Evolutionary conservation across 345 rosid species (phyloP).

Genomic region (Lepidium aucheri): DNA sequence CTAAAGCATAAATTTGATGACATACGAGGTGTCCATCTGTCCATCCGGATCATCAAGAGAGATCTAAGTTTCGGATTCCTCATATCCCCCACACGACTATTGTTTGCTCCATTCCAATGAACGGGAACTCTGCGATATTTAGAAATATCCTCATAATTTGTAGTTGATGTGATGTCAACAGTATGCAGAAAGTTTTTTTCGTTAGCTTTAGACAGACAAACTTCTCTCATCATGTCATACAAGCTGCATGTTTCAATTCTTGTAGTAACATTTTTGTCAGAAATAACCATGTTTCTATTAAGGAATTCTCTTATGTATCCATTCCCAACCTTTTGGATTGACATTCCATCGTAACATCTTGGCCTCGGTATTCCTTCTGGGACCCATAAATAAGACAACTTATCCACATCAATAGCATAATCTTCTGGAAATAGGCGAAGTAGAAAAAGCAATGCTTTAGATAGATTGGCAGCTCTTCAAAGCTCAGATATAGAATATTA

Average conservation of each 20-base stretch:
- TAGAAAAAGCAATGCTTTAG: neutral
- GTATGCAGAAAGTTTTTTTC: constrained; percentile 4
- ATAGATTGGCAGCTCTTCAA: neutral
- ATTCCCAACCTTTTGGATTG: constrained; percentile 11
- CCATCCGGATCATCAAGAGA: too few species aligned
- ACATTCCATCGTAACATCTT: neutral
- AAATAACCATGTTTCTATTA: constrained; percentile 27
- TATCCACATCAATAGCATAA: neutral
- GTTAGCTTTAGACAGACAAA: constrained; percentile 11
- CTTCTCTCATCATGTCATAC: constrained; percentile 25
- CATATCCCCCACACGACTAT: too few species aligned
- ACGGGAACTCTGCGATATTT: too few species aligned
- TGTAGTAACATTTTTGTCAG: neutral
- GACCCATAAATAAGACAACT: constrained; percentile 27
- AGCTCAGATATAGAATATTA: neutral
- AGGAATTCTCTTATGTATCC: constrained; percentile 19
- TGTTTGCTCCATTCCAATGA: too few species aligned
- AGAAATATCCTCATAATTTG: too few species aligned
- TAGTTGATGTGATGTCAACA: neutral
- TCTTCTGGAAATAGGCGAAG: constrained; percentile 14
- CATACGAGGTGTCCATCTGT: too few species aligned
- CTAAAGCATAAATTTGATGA: too few species aligned
- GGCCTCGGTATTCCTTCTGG: constrained; percentile 28
- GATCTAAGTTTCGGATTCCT: too few species aligned
- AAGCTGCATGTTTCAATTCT: neutral